Base-by-base conservation (phyloP, 352 stramenopile genomes). In the Aphanomyces astaci region DNA sequence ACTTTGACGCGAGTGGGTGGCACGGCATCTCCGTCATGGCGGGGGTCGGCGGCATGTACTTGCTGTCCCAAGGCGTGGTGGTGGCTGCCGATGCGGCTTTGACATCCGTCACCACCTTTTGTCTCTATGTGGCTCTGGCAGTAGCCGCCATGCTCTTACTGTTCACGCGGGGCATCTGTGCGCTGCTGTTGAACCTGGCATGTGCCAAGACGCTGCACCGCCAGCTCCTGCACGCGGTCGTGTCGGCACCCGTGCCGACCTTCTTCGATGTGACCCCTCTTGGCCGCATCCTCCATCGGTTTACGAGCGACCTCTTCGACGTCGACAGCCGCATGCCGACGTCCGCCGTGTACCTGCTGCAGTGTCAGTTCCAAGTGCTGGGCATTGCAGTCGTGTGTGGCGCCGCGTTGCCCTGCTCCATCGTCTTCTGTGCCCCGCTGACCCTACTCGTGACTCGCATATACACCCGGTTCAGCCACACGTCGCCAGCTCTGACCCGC, bases 401-500 rank as follows among this genome's bases (percentile, higher is more conserved):
- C 51, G 76, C 89, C 22, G 19, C 33, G 22, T 77, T 72, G 10
- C 78, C 77, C 2, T 81, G 78, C 15, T 54, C 82, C 3, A 59
- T 92, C 0, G 69, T 86, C 15, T 30, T 85, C 36, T 88, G 88
- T 53, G 3, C 78, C 4, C 79, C 82, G 0, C 63, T 78, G 13
- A 88, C 87, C 65, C 86, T 92, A 72, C 64, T 82, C 17, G 82
- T 91, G 40, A 51, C 93, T 28, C 80, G 83, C 22, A 40, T 88
- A 1, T 93, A 93, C 77, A 92, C 90, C 11, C 98, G 98, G 73
- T 98, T 97, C 72, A 92, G 97, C 72, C 86, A 85, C 66, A 92
- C 80, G 2, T 87, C 88, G 64, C 75, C 82, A 24, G 96, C 98
- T 68, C 75, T 99, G 3, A 97, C 98, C 78, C 86, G 96, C 46